phyloP scores from a whole-genome alignment of 1,139 yeast species.

The Hyphopichia khmerensis region DNA sequence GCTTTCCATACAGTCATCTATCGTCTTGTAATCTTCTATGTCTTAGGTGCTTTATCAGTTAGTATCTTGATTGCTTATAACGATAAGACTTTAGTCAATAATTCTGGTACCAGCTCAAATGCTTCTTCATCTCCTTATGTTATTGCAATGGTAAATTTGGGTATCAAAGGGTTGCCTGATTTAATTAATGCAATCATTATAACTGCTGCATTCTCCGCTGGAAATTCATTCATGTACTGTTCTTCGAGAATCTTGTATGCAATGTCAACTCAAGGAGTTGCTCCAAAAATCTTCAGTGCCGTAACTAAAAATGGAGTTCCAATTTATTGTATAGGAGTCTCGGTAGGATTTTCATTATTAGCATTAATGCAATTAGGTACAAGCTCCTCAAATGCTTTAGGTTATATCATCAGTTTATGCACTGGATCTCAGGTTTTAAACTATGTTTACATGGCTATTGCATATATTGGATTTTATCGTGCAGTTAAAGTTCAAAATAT shows the following conservation, averaged over 20 bases:
- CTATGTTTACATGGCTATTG: constrained; percentile 61
- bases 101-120: constrained; percentile 18
- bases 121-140: constrained; percentile 46
- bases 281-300: constrained; percentile 32
- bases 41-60: constrained; percentile 48
- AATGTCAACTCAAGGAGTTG: constrained; percentile 39
- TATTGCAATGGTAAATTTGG: constrained; percentile 43
- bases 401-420: constrained; percentile 73
- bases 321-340: constrained; percentile 40
- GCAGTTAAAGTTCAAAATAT: constrained; percentile 50
- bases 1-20: constrained; percentile 79
- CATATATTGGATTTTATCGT: constrained; percentile 57
- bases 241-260: constrained; percentile 43
- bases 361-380: constrained; percentile 19
- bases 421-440: constrained; percentile 80
- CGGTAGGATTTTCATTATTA: constrained; percentile 31
- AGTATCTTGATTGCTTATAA: constrained; percentile 41
- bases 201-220: constrained; percentile 43
- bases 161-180: constrained; percentile 38
- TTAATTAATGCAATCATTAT: constrained; percentile 38
- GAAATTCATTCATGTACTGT: constrained; percentile 43
- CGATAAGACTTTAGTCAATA: constrained; percentile 30
- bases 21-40: constrained; percentile 67
- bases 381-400: constrained; percentile 57
- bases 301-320: constrained; percentile 63